Base-by-base conservation (phyloP, 129 eudicot genomes). In the Flaveria bidentis region DNA sequence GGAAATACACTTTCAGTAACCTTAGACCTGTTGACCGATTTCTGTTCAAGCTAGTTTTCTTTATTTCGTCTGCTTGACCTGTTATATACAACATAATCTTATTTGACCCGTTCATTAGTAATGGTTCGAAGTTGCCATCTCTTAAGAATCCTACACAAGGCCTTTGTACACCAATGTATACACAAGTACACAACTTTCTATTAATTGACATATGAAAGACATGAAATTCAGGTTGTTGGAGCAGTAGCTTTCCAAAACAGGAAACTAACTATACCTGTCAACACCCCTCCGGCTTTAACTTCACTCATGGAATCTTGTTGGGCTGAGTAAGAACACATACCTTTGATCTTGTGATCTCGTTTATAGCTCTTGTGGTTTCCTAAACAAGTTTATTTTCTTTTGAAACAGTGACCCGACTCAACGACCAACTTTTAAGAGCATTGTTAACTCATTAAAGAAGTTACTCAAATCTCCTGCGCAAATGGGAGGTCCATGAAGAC, bases 191-290 rank as follows among this genome's bases (percentile, higher is more conserved):
- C 50, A 13, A 65, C 25, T 30, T 78, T 30, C 13, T 71, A 22
- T 82, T 75, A 47, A 25, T 66, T 72, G 61, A 66, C 67, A 7
- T 50, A 16, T 44, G 41, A 17, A 16, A 65, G 20, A 50, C 60
- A 52, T 5, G 64, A 55, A n/a, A 41, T 80, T 63, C 75, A 93
- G 97, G 98, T 94, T 45, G 98, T 94, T 64, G 98, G 97, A 72
- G 98, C 98, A 73, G 98, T 94, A 67, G 98, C 93, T 78, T 94
- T 94, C 79, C 97, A 94, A 79, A 91, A 89, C 74, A 84, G 97
- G 78, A 91, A 93, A 82, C 98, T 94, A 67, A 76, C 83, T 18
- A 87, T 94, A 60, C 98, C 98, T 5, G 78, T 51, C 67, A 88
- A 85, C 76, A 85, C 93, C 18, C 84, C 92, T 44, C 88, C 91